Conservation (phyloP, 257 asterid species). For the Nicotiana knightiana region DNA sequence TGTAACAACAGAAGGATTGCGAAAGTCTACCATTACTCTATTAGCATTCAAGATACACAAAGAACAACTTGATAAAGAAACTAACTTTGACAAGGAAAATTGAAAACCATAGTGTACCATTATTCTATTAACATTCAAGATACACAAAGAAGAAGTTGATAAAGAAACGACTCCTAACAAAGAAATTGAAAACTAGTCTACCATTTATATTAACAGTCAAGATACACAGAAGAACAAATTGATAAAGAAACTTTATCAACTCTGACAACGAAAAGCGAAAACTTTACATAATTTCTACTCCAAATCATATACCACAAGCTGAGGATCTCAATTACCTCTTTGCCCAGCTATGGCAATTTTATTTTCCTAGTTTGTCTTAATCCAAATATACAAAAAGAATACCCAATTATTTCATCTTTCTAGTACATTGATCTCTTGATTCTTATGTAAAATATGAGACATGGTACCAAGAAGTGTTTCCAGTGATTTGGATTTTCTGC, state of each 20-base stretch:
- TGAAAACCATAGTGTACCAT: background rate
- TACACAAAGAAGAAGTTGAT: slow-evolving; percentile 19
- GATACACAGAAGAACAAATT: background rate
- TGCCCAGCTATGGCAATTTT: background rate
- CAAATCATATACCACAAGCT: background rate
- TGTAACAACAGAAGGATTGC: slow-evolving; percentile 38
- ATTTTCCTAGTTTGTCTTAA: background rate
- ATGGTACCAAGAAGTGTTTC: slow-evolving; percentile 54
- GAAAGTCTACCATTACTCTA: slow-evolving; percentile 18
- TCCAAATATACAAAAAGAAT: background rate
- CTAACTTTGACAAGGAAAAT: slow-evolving; percentile 10
- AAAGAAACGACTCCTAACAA: slow-evolving; percentile 18
- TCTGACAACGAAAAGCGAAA: slow-evolving; percentile 14
- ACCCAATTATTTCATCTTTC: slow-evolving; percentile 11
- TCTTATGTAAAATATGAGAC: slow-evolving; percentile 20
- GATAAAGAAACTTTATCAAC: background rate
- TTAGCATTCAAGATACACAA: background rate
- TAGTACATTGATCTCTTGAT: slow-evolving; percentile 33
- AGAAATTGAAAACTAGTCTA: background rate
- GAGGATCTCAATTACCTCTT: slow-evolving; percentile 2
- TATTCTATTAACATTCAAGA: background rate
- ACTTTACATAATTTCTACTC: background rate
- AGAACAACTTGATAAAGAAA: background rate
- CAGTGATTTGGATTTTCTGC: slow-evolving; percentile 55
- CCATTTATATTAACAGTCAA: slow-evolving; percentile 2